Evolutionary conservation across 495 filamentous ascomycete species (phyloP).

Genomic region (Glutinoglossum americanum): DNA sequence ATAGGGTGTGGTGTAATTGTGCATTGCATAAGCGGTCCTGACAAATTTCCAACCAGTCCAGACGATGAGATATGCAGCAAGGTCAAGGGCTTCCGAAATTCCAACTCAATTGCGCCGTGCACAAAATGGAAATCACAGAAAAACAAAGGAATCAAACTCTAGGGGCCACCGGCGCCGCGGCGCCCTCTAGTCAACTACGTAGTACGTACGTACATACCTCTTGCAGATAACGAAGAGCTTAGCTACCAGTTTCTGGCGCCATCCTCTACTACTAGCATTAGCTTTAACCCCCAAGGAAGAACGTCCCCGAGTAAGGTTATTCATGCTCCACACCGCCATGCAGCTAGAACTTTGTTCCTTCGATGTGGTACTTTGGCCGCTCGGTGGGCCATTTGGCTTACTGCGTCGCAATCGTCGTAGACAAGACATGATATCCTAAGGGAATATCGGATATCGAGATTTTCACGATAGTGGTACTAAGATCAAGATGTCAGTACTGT

Average conservation of each 20-base stretch:
- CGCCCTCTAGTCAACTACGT: background rate
- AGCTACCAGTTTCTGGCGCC: background rate
- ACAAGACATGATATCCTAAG: too few species aligned
- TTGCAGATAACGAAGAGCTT: background rate
- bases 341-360: background rate
- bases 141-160: too few species aligned
- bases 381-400: background rate
- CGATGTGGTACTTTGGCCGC: background rate
- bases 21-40: background rate
- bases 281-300: background rate
- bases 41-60: background rate
- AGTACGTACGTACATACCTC: too few species aligned
- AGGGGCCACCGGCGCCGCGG: too few species aligned
- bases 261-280: too few species aligned
- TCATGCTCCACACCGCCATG: background rate
- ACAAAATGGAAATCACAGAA: background rate
- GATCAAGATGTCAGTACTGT: too few species aligned
- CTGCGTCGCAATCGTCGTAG: background rate
- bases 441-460: too few species aligned
- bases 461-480: too few species aligned
- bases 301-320: background rate
- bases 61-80: constrained; percentile 1
- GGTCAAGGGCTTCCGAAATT: background rate
- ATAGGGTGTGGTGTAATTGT: background rate
- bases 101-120: background rate